Evolutionary conservation across 352 stramenopile genomes (phyloP).

Genomic region (Pilasporangium apinafurcum): DNA sequence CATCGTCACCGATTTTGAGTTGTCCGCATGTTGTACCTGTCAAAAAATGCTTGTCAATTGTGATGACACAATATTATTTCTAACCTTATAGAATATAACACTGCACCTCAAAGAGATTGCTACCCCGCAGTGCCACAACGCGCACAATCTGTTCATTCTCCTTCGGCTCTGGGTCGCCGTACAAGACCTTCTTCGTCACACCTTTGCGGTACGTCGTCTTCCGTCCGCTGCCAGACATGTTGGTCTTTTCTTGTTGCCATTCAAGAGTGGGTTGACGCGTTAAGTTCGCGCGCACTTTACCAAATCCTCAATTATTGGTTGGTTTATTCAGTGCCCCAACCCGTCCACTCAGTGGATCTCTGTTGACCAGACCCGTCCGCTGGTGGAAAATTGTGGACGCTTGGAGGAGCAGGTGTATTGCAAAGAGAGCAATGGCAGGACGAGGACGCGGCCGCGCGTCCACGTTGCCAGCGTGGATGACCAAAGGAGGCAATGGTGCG

Average conservation of each 20-base stretch:
- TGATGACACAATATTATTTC: neutral
- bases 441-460: conserved; percentile 62
- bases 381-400: neutral
- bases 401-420: neutral
- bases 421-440: conserved; percentile 49
- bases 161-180: conserved; percentile 86
- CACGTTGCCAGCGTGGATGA: conserved; percentile 86
- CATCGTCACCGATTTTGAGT: conserved; percentile 85
- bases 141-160: conserved; percentile 90
- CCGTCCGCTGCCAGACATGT: conserved; percentile 87
- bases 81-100: neutral
- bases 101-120: conserved; percentile 95
- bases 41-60: neutral
- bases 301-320: too few relatives aligned
- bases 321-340: too few relatives aligned
- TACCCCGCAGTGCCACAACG: conserved; percentile 88
- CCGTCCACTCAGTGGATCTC: too few relatives aligned
- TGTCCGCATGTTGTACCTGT: conserved; percentile 59
- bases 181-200: conserved; percentile 89
- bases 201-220: conserved; percentile 91
- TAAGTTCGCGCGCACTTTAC: neutral
- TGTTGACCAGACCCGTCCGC: neutral
- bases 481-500: conserved; percentile 29
- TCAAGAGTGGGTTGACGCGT: too few relatives aligned
- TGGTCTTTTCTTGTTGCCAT: conserved; percentile 1